phyloP scores from a whole-genome alignment of 306 rosid genomes.

The Cucurbita ficifolia region DNA sequence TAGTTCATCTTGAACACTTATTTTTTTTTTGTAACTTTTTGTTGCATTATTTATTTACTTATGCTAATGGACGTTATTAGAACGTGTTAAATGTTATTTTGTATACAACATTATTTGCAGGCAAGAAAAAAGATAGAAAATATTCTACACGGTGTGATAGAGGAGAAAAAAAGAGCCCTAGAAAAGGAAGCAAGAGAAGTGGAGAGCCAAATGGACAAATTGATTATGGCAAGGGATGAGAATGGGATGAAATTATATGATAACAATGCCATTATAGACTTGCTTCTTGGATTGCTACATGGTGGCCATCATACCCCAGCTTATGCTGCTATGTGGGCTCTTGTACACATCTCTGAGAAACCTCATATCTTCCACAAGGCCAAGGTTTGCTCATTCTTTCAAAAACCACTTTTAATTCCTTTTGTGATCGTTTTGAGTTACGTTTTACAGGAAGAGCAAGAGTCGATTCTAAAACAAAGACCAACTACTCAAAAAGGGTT shows the following conservation, averaged over 20 bases:
- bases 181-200: not conserved
- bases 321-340: not conserved
- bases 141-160: not conserved
- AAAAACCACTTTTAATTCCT: no score
- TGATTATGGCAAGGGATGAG: slow-evolving; percentile 6
- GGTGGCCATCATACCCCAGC: slow-evolving; percentile 10
- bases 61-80: no score
- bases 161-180: not conserved
- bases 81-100: not conserved
- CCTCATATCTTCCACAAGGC: not conserved
- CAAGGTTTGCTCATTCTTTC: not conserved
- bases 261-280: not conserved
- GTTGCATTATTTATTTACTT: no score
- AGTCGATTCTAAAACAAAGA: slow-evolving; percentile 5
- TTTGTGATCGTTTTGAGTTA: no score
- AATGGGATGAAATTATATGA: not conserved
- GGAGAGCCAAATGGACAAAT: slow-evolving; percentile 7
- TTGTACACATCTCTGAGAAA: not conserved
- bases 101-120: not conserved
- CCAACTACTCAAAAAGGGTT: slow-evolving; percentile 9
- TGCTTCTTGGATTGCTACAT: not conserved
- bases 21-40: no score
- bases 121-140: not conserved
- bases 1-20: no score
- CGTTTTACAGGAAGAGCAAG: slow-evolving; percentile 15